Base-by-base conservation (phyloP, 352 stramenopile genomes). In the Chrysophaeum taylorii region DNA sequence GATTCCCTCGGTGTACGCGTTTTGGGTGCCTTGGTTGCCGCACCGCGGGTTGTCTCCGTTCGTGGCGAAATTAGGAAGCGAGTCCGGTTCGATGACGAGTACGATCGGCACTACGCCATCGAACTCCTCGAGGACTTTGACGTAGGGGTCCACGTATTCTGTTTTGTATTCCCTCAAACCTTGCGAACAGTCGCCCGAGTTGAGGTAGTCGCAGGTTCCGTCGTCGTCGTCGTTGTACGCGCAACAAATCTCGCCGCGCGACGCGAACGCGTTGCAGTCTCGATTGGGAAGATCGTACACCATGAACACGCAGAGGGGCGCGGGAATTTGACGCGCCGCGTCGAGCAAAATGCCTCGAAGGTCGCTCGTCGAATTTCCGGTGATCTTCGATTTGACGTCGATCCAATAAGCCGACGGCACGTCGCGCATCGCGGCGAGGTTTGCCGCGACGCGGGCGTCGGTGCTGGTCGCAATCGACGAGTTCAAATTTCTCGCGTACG, bases 281-380 rank as follows among this genome's bases (percentile, higher is more conserved):
- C n/a, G n/a, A n/a, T n/a, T n/a, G n/a, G n/a, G n/a, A n/a, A 54
- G 45, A 25, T 54, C 45, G 45, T 54, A 54, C 18, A 54, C 45
- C 18, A 54, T 54, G 23, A 54, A 54, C 18, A 54, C 45, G 45
- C 5, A 7, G 45, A 54, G 45, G 18, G 45, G 45, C 45, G 45
- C 18, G 18, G 5, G 7, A 16, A 25, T 7, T 4, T 54, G 45
- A 4, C 7, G 5, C 45, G 45, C 45, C n/a, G n/a, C n/a, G n/a
- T n/a, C n/a, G n/a, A n/a, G n/a, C n/a, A n/a, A n/a, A n/a, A n/a
- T n/a, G n/a, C n/a, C n/a, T n/a, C n/a, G n/a, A n/a, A n/a, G n/a
- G 39, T 25, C 7, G n/a, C 18, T 31, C 45, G 45, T 54, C 45
- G 12, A 16, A n/a, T n/a, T n/a, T n/a, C n/a, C n/a, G n/a, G n/a